A percentile compares a stretch with the other conserved stretches of the same genome.
phyloP scores from a whole-genome alignment of 345 rosid genomes.

The Eucalyptus grandis region DNA sequence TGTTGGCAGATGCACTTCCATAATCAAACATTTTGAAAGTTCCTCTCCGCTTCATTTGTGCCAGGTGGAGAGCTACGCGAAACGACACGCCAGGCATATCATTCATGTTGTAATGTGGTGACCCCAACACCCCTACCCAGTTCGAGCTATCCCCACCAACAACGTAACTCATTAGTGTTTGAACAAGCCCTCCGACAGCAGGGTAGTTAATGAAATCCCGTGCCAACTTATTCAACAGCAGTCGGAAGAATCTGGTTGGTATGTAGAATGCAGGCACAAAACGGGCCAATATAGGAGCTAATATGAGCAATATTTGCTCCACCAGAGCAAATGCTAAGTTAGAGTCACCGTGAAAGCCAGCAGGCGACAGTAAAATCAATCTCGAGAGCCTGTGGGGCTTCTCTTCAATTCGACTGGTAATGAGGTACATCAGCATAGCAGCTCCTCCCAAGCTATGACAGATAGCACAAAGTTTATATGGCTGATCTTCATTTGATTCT shows the following conservation, averaged over 20 bases:
- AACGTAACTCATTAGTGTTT: slow-evolving; percentile 78
- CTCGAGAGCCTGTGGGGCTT: slow-evolving; percentile 84
- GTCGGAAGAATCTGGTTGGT: slow-evolving; percentile 90
- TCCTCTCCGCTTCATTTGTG: slow-evolving; percentile 69
- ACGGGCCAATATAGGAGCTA: slow-evolving; percentile 50
- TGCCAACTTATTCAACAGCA: slow-evolving; percentile 89
- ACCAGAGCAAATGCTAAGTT: slow-evolving; percentile 36
- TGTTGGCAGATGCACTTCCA: slow-evolving; percentile 51
- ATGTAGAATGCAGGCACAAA: slow-evolving; percentile 84
- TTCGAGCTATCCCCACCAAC: slow-evolving; percentile 97
- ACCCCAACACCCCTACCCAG: slow-evolving; percentile 89
- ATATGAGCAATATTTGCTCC: slow-evolving; percentile 41
- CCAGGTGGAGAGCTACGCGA: slow-evolving; percentile 70
- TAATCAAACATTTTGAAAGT: slow-evolving; percentile 82
- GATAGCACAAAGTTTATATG: slow-evolving; percentile 81
- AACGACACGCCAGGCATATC: slow-evolving; percentile 96
- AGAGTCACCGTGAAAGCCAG: slow-evolving; percentile 90
- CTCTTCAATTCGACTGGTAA: slow-evolving; percentile 51
- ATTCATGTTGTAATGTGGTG: slow-evolving; percentile 95
- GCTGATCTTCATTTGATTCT: slow-evolving; percentile 47
- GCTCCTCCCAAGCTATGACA: slow-evolving; percentile 98
- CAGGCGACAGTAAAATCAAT: slow-evolving; percentile 76
- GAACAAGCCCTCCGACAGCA: slow-evolving; percentile 93
- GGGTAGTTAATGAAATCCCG: slow-evolving; percentile 95
- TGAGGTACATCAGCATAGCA: slow-evolving; percentile 66